Conservation (phyloP, 345 rosid species). For the Eucalyptus cloeziana region DNA sequence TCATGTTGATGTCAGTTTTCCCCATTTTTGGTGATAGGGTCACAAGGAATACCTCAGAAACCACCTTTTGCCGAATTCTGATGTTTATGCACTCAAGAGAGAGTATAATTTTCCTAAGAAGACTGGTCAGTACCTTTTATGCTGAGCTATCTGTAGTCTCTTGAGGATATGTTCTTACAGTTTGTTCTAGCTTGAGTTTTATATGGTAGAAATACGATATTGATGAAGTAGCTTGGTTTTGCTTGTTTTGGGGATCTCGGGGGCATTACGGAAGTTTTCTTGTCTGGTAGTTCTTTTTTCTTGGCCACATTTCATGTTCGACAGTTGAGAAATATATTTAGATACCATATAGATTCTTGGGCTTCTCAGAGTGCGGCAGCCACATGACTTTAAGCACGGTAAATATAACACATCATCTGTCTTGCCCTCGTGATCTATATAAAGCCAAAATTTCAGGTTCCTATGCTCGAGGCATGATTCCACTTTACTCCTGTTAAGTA, state of each 20-base stretch:
- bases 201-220: background rate
- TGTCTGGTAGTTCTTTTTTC: background rate
- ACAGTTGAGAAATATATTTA: background rate
- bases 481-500: background rate
- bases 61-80: constrained; percentile 7
- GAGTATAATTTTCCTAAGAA: constrained; percentile 5
- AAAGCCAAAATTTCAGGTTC: background rate
- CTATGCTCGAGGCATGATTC: background rate
- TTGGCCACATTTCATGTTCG: background rate
- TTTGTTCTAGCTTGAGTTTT: background rate
- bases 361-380: background rate
- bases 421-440: background rate
- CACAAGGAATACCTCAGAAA: constrained; percentile 10
- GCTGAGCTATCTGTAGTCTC: background rate
- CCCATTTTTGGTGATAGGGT: background rate
- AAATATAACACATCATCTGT: background rate
- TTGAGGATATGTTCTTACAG: background rate
- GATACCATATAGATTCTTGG: background rate
- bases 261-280: background rate
- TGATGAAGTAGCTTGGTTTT: background rate
- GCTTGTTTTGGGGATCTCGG: background rate
- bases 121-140: background rate
- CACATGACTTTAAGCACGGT: background rate
- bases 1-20: background rate
- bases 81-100: background rate